phyloP scores from a whole-genome alignment of 2,329 filamentous ascomycete species.

The Aspergillus proliferans region DNA sequence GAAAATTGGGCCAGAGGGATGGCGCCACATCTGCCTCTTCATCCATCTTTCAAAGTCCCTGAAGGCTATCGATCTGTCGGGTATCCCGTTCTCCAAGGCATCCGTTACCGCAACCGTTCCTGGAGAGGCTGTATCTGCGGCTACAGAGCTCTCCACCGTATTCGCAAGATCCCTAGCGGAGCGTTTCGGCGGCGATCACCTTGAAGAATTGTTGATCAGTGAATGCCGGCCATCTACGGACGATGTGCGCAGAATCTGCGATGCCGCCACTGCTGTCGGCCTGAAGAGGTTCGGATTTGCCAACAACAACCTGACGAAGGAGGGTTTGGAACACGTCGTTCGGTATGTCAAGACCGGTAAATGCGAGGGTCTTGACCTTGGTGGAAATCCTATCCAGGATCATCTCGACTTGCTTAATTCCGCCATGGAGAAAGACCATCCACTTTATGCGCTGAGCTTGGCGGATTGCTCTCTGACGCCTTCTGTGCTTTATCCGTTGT shows the following conservation, averaged over 20 bases:
- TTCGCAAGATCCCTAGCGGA: slow-evolving; percentile 71
- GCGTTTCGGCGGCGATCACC: slow-evolving; percentile 64
- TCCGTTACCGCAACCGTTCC: slow-evolving; percentile 21
- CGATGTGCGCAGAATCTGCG: slow-evolving; percentile 70
- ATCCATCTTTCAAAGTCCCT: slow-evolving; percentile 83
- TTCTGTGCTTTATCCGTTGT: slow-evolving; percentile 63
- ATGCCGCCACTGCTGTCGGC: slow-evolving; percentile 72
- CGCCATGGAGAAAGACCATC: slow-evolving; percentile 40
- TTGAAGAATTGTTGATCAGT: slow-evolving; percentile 78
- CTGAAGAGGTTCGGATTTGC: slow-evolving; percentile 75
- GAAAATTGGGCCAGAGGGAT: slow-evolving; percentile 77
- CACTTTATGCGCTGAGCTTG: slow-evolving; percentile 75
- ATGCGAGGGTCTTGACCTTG: slow-evolving; percentile 83
- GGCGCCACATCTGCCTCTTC: slow-evolving; percentile 86
- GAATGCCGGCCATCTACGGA: slow-evolving; percentile 67
- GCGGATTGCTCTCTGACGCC: slow-evolving; percentile 78
- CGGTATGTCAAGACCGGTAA: slow-evolving; percentile 68
- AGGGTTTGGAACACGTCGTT: slow-evolving; percentile 68
- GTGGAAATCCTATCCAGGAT: slow-evolving; percentile 68
- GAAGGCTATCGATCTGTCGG: slow-evolving; percentile 78
- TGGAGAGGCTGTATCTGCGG: slow-evolving; percentile 9
- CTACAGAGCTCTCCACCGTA: slow-evolving; percentile 55
- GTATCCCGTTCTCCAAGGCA: slow-evolving; percentile 65
- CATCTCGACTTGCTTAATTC: slow-evolving; percentile 40
- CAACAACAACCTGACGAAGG: slow-evolving; percentile 68